Base-by-base conservation (phyloP, 2,329 filamentous ascomycete species). In the Paracamarosporium sp. region DNA sequence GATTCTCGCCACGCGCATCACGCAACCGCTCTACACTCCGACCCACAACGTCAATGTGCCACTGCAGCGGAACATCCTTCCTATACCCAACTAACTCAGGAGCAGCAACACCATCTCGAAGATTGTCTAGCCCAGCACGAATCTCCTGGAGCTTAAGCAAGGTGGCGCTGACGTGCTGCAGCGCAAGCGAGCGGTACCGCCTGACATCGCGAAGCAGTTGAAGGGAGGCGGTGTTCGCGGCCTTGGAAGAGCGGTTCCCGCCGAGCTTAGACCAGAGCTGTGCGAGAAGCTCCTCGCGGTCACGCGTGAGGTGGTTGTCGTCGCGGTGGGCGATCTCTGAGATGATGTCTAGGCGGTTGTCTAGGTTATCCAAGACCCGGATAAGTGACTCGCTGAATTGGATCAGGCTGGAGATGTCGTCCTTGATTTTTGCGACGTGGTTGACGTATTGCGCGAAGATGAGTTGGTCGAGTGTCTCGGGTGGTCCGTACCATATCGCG, bases 11-110 rank as follows among this genome's bases (percentile, higher is more conserved):
- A 57, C 90, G 81, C 45, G 88, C 87, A 22, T 79, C 76, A 71
- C 91, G 88, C 59, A 95, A 77, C 61, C 91, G 82, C 74, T 93
- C 89, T 1, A 93, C 86, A 0, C 90, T 89, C 47, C 86, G 80
- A 56, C 90, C 83, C 60, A 95, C 92, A 55, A 87, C 88, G 64
- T 92, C 87, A 38, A 95, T 88, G 70, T 95, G 90, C 40, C 92
- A 88, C 50, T 84, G 83, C 4, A 95, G 78, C 2, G 90, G 90
- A 9, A 92, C 81, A 27, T 81, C 78, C 3, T 77, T 74, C 7
- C 79, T 78, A 25, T 80, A 82, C 1, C 82, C 83, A 11, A 88
- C 67, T 9, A 89, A 73, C 62, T 87, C 88, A 0, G 91, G 90
- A 55, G 85, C 83, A 0, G 86, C 87, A 9, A 93, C 89, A 5